These are phyloP conservation scores for Cutaneotrichosporon cavernicola DNA, from an alignment of 1,284 basidiomycete species.

Conservation along the genomic window DNA sequence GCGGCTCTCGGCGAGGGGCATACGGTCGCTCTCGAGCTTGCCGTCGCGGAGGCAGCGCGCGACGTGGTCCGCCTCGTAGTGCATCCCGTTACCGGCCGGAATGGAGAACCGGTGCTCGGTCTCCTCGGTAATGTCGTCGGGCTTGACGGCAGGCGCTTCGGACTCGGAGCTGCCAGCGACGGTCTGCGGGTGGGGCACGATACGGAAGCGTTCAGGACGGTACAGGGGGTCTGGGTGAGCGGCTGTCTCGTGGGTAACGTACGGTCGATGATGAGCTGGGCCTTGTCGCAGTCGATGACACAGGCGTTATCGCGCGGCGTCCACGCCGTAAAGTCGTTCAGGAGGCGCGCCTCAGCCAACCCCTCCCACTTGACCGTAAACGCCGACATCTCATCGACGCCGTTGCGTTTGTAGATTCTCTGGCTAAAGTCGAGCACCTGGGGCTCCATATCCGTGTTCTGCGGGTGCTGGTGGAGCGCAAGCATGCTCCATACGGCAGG, in stretches of 20 bases:
- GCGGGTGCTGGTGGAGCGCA: slow-evolving; percentile 70
- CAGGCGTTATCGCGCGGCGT: slow-evolving; percentile 6
- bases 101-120: slow-evolving; percentile 16
- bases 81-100: slow-evolving; percentile 35
- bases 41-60: slow-evolving; percentile 73
- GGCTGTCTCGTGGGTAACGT: not conserved
- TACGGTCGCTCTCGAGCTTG: slow-evolving; percentile 68
- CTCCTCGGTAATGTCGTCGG: slow-evolving; percentile 12
- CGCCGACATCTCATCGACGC: slow-evolving; percentile 74
- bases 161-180: slow-evolving; percentile 10
- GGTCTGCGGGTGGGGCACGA: slow-evolving; percentile 8
- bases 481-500: slow-evolving; percentile 79
- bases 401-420: slow-evolving; percentile 55
- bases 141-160: not conserved
- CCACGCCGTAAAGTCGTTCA: slow-evolving; percentile 12
- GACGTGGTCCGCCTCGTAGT: slow-evolving; percentile 61
- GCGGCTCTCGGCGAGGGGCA: slow-evolving; percentile 73
- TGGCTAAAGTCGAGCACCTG: slow-evolving; percentile 45
- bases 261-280: slow-evolving; percentile 11
- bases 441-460: slow-evolving; percentile 60
- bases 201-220: slow-evolving; percentile 13
- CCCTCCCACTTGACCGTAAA: slow-evolving; percentile 66
- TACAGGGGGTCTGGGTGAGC: slow-evolving; percentile 11
- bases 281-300: slow-evolving; percentile 11
- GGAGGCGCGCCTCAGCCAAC: slow-evolving; percentile 26